A percentile compares a stretch with the other conserved stretches of the same genome.
phyloP scores from a whole-genome alignment of 768 basidiomycete genomes.

The Rhodotorula sphaerocarpa region DNA sequence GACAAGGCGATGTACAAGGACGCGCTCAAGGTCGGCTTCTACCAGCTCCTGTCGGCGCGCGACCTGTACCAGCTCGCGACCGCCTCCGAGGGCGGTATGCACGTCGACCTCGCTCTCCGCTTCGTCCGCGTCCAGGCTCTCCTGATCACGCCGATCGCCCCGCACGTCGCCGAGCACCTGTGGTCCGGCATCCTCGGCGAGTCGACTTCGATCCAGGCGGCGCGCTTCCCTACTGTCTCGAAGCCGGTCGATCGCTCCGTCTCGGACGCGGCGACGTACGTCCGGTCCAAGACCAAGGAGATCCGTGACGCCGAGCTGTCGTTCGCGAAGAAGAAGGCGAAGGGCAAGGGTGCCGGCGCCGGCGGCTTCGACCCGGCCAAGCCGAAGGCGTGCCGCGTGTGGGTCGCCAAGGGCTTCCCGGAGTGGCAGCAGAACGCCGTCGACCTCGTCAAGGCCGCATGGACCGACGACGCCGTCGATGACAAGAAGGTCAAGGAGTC shows the following conservation, averaged over 20 bases:
- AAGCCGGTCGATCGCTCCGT: constrained; percentile 56
- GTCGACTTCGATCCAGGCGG: constrained; percentile 66
- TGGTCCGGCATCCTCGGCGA: constrained; percentile 66
- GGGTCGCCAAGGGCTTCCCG: constrained; percentile 81
- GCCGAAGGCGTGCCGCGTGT: constrained; percentile 77
- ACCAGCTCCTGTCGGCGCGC: constrained; percentile 80
- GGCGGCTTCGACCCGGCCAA: constrained; percentile 63
- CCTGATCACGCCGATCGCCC: constrained; percentile 75
- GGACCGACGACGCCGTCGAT: constrained; percentile 54
- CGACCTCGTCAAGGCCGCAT: constrained; percentile 45
- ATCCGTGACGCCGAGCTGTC: constrained; percentile 79
- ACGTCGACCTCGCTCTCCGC: constrained; percentile 70
- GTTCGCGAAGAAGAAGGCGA: constrained; percentile 68
- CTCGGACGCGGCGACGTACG: constrained; percentile 70
- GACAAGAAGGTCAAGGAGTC: constrained; percentile 66
- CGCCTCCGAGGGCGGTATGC: constrained; percentile 61
- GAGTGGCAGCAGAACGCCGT: constrained; percentile 87
- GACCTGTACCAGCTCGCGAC: constrained; percentile 97
- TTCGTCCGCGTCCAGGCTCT: constrained; percentile 78
- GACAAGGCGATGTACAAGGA: constrained; percentile 91
- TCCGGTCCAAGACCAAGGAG: constrained; percentile 80
- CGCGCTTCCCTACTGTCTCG: constrained; percentile 68
- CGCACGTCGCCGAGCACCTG: constrained; percentile 88
- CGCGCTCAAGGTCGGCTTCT: constrained; percentile 88
- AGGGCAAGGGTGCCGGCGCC: constrained; percentile 50